phyloP scores from a whole-genome alignment of 768 basidiomycete genomes.

The Cystoderma amianthinum region DNA sequence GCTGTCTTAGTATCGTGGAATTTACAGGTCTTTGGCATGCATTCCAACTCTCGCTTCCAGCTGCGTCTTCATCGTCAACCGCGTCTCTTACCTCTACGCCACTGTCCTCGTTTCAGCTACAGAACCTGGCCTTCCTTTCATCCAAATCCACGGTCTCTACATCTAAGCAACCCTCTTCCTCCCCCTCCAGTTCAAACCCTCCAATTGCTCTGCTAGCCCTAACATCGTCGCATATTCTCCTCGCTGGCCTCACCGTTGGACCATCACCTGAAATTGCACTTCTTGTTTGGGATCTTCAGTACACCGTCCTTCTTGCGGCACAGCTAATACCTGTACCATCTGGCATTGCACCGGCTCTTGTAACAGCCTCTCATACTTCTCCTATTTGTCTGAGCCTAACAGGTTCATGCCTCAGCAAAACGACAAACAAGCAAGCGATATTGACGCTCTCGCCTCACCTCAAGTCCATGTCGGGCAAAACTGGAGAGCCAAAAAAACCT shows the following conservation, averaged over 20 bases:
- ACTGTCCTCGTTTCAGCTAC: constrained; percentile 20
- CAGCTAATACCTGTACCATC: constrained; percentile 45
- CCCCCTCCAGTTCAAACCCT: constrained; percentile 5
- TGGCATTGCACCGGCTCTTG: constrained; percentile 23
- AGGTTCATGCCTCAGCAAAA: not conserved
- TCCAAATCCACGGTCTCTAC: not conserved
- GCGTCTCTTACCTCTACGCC: constrained; percentile 4
- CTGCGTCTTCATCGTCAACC: constrained; percentile 9
- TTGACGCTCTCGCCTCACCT: not conserved
- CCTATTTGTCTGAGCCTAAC: constrained; percentile 10
- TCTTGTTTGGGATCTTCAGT: constrained; percentile 66
- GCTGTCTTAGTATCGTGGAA: constrained; percentile 31
- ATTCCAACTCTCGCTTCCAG: constrained; percentile 20
- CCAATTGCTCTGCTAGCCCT: constrained; percentile 37
- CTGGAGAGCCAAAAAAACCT: not conserved
- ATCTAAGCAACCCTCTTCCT: constrained; percentile 8
- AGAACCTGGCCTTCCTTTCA: constrained; percentile 14
- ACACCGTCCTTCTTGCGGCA: constrained; percentile 53
- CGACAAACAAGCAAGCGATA: not conserved
- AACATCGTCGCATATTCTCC: constrained; percentile 50
- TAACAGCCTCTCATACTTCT: constrained; percentile 47
- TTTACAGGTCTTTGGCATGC: constrained; percentile 31
- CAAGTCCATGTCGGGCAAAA: not conserved
- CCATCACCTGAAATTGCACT: constrained; percentile 39
- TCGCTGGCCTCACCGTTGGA: constrained; percentile 33